Evolutionary conservation across 2,329 filamentous ascomycete species (phyloP), one percentile per base, ranked within the genome.

Genomic region (Monosporascus ibericus): DNA sequence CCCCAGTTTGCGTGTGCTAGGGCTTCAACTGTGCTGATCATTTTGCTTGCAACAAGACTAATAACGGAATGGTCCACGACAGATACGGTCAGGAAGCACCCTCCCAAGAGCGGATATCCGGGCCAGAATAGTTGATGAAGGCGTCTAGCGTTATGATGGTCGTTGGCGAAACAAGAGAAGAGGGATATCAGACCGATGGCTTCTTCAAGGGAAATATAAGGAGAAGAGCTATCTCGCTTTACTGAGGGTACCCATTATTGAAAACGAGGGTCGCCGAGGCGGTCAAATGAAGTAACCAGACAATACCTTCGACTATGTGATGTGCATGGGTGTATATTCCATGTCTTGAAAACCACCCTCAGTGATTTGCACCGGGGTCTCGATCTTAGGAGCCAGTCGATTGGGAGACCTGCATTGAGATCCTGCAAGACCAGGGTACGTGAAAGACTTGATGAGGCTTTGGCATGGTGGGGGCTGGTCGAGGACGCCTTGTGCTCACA

Each of bases 11-110:
- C 69, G 58, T 71, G 62, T 47, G 69, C 69, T 54, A 74, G 67
- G 51, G 73, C 65, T 62, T 76, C 72, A 63, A 73, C 68, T 52
- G 74, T 71, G 61, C 79, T 71, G 60, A 76, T 75, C 77, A 82
- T 68, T 63, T 65, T 68, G 69, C 61, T 56, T 49, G 38, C 50
- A 44, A 63, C 64, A 68, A 69, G 66, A 65, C 60, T 37, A 55
- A 51, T 56, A 30, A 48, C 52, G 37, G 50, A 48, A 22, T 44
- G 39, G 11, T 34, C 36, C 24, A 40, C 37, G 11, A 36, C 42
- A 39, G 39, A 44, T 52, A 38, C 25, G 20, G 20, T 22, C n/a
- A 46, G 20, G 42, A 46, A 46, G 11, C 7, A n/a, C 42, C 14
- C 5, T 18, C 22, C 42, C 24, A 22, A 30, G 42, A 27, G 22